Evolutionary conservation across 2,329 filamentous ascomycete species (phyloP).

Genomic region (Colletotrichum sp.): DNA sequence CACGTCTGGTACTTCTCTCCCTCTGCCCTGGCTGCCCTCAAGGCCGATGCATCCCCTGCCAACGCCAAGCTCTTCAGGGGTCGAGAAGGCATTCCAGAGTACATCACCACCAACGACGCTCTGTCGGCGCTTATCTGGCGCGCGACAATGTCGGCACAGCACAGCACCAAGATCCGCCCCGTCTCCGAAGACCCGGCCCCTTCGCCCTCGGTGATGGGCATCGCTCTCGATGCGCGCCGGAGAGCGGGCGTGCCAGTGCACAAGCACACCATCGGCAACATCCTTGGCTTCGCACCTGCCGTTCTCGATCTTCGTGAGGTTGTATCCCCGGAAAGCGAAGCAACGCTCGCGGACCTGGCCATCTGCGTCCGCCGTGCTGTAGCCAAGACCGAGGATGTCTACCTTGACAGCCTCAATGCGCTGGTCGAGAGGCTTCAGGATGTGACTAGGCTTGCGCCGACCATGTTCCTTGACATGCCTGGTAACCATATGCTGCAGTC

Average conservation of each 20-base stretch:
- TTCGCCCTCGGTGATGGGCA: slow-evolving; percentile 35
- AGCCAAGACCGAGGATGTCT: slow-evolving; percentile 32
- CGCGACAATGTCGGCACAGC: slow-evolving; percentile 3
- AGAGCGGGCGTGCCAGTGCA: slow-evolving; percentile 37
- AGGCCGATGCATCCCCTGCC: slow-evolving; percentile 33
- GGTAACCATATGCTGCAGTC: slow-evolving; percentile 36
- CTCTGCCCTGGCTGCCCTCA: slow-evolving; percentile 30
- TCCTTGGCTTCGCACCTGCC: slow-evolving; percentile 39
- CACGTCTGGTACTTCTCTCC: slow-evolving; percentile 37
- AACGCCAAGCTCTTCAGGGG: slow-evolving; percentile 29
- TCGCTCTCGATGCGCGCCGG: slow-evolving; percentile 40
- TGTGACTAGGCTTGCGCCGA: slow-evolving; percentile 33
- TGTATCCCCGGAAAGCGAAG: slow-evolving; percentile 18
- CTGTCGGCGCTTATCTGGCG: slow-evolving; percentile 15
- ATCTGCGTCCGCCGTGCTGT: slow-evolving; percentile 37
- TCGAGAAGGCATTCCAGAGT: slow-evolving; percentile 16
- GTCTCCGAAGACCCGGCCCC: slow-evolving; percentile 27
- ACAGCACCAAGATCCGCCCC: background rate
- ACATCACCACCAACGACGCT: slow-evolving; percentile 30
- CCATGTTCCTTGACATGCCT: slow-evolving; percentile 39
- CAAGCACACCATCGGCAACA: slow-evolving; percentile 40
- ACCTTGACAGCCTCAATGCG: slow-evolving; percentile 30
- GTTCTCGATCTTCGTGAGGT: slow-evolving; percentile 32
- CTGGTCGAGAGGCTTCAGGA: slow-evolving; percentile 35
- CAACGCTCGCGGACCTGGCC: slow-evolving; percentile 36